Base-by-base conservation (phyloP, 2,329 filamentous ascomycete species). In the Penicillium sp. region DNA sequence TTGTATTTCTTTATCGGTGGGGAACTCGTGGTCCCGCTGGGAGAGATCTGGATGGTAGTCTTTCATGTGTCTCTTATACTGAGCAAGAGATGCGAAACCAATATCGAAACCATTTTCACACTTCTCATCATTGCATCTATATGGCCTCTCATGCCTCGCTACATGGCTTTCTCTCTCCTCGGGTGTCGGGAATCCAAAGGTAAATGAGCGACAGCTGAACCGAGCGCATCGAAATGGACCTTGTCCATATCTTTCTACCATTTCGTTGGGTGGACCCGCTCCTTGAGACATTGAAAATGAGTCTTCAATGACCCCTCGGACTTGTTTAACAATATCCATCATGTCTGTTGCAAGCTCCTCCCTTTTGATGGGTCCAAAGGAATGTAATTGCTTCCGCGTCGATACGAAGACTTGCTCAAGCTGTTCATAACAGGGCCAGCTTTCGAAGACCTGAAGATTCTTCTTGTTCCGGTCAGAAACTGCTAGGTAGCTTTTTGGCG, bases 1-100 rank as follows among this genome's bases (percentile, higher is more conserved):
- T 28, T 51, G 23, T 21, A 51, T 51, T 18, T 51, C 48, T 9
- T 44, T 34, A 21, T 44, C 48, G 2, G 48, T 51, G 9, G 48
- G 48, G 13, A 43, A 51, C 13, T 51, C 34, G 5, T 26, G 19
- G 8, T 34, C 28, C 6, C n/a, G 37, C 8, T 43, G 28, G 18
- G 3, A 33, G 3, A 6, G 48, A 37, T 43, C 40, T 28, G 28
- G 48, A 37, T 51, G 48, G 6, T 44, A 34, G 5, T 19, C 23
- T n/a, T 21, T 51, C 48, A 44, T 51, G 16, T 51, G 48, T 29
- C 29, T 51, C 14, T 51, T 51, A 29, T 43, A 44, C 10, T 51
- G 28, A n/a, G 39, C 16, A n/a, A 34, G 18, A 14, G 28, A 33
- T n/a, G 19, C 26, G 18, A 44, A 51, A 14, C 48, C 48, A 28